Percentiles rank a stretch among this genome's conserved stretches.
Conservation (phyloP, 225 moss, liverwort and hornwort species). For the Pleurozium schreberi region DNA sequence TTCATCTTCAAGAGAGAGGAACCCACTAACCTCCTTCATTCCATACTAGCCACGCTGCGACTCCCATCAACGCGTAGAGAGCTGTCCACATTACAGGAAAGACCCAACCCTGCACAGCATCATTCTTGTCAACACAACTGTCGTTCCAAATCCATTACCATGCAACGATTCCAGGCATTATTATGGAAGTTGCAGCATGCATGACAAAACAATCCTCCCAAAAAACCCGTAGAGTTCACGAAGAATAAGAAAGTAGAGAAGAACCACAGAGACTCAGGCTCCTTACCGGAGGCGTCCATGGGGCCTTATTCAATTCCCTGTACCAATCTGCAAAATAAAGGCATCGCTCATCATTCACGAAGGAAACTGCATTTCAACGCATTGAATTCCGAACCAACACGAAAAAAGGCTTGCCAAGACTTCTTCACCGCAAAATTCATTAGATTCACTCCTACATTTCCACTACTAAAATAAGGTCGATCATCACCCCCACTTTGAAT, state of each 20-base stretch:
- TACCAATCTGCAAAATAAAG: conserved; percentile 60
- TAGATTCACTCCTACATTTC: not conserved
- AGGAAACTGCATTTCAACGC: not conserved
- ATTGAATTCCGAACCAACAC: not conserved
- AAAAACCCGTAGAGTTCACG: not conserved
- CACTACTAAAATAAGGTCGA: not conserved
- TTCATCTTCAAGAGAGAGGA: not conserved
- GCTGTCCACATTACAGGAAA: conserved; percentile 76
- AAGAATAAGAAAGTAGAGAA: not conserved
- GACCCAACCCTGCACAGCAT: conserved; percentile 42
- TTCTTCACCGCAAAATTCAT: not conserved
- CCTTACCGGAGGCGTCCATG: conserved; percentile 87
- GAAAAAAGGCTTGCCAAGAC: not conserved
- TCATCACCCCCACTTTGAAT: not conserved
- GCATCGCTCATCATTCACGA: not conserved
- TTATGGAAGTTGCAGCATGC: not conserved
- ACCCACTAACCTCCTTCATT: conserved; percentile 44
- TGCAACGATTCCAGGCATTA: not conserved
- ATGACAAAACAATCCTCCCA: not conserved
- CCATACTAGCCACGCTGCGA: conserved; percentile 64
- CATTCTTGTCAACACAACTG: not conserved
- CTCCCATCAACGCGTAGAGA: conserved; percentile 61
- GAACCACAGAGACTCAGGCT: not conserved
- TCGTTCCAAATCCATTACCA: not conserved
- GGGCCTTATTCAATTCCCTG: conserved; percentile 49